These are phyloP conservation scores for Fusarium staphyleae DNA, from an alignment of 2,329 filamentous ascomycete genomes.

Conservation along the genomic window DNA sequence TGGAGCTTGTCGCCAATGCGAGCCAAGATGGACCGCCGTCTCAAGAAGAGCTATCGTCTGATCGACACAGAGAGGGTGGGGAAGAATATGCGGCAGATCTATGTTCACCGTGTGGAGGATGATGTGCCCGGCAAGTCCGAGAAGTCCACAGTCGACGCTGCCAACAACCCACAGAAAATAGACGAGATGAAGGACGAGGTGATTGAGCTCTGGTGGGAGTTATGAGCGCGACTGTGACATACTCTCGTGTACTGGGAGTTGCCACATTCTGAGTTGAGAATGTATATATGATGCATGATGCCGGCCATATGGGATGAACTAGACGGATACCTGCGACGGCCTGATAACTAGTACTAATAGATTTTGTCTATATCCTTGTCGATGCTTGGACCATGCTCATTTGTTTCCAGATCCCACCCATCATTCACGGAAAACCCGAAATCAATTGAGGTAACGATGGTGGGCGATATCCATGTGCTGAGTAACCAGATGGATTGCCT, in stretches of 20 bases:
- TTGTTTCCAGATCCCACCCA: neutral
- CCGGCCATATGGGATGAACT: conserved; percentile 28
- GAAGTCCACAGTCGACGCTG: conserved; percentile 27
- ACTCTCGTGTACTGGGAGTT: neutral
- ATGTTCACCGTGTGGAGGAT: conserved; percentile 55
- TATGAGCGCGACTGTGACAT: conserved; percentile 24
- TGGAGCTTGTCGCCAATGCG: conserved; percentile 62
- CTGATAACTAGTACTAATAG: conserved; percentile 40
- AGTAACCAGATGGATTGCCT: conserved; percentile 13
- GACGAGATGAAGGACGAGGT: conserved; percentile 51
- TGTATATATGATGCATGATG: conserved; percentile 38
- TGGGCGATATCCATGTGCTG: conserved; percentile 29
- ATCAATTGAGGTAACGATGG: conserved; percentile 6
- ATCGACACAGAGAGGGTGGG: conserved; percentile 52
- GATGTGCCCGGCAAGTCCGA: conserved; percentile 46
- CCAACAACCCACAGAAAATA: conserved; percentile 19
- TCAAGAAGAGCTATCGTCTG: conserved; percentile 62
- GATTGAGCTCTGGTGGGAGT: conserved; percentile 57
- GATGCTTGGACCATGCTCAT: conserved; percentile 5
- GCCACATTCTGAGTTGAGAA: conserved; percentile 6
- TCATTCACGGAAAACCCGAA: conserved; percentile 3
- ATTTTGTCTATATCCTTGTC: conserved; percentile 24
- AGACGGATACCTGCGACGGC: conserved; percentile 26
- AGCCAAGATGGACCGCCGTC: conserved; percentile 42
- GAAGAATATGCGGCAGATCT: conserved; percentile 61